Base-by-base conservation (phyloP, 2,329 filamentous ascomycete genomes). In the Alternaria sp. region DNA sequence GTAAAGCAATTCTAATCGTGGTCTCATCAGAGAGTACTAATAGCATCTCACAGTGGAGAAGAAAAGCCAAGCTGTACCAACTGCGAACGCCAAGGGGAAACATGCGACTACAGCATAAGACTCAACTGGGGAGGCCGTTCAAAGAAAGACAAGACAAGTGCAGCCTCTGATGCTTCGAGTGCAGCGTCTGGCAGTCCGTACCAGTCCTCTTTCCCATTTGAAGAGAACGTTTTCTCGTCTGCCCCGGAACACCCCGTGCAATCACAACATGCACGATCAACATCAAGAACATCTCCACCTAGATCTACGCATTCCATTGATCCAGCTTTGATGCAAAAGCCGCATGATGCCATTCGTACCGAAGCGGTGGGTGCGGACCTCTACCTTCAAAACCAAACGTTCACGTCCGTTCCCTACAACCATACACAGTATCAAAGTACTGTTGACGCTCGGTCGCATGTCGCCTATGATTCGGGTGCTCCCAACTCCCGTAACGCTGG, bases 91-190 rank as follows among this genome's bases (percentile, higher is more conserved):
- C 88, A 90, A 67, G 89, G 89, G 64, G 91, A 93, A 75, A 82
- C 83, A 50, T 96, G 92, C 82, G 92, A 96, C 79, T 95, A 94
- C 78, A 92, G 88, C 72, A 92, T 95, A 71, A 87, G 91, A 30
- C 82, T 95, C 68, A 94, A 94, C 72, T 95, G 92, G 92, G 90
- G 91, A 64, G 91, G 92, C 5, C 87, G 92, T 60, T 85, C 86
- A 54, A 90, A 88, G 75, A 88, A 87, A 87, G 87, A 79, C 65
- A 81, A 81, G 55, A 81, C 79, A 44, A 75, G 71, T 21, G 60
- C 69, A 5, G 66, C 58, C 14, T 75, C 73, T 2, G 70, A 61
- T 45, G 61, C 66, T 46, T 77, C 77, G 15, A 78, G 71, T 57
- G 60, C 65, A 9, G 58, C 64, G 3, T 71, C 71, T 18, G 68